Evolutionary conservation across 768 basidiomycete genomes (phyloP), one percentile per base, ranked within the genome.

Genomic region (Hypsizygus marmoreus): DNA sequence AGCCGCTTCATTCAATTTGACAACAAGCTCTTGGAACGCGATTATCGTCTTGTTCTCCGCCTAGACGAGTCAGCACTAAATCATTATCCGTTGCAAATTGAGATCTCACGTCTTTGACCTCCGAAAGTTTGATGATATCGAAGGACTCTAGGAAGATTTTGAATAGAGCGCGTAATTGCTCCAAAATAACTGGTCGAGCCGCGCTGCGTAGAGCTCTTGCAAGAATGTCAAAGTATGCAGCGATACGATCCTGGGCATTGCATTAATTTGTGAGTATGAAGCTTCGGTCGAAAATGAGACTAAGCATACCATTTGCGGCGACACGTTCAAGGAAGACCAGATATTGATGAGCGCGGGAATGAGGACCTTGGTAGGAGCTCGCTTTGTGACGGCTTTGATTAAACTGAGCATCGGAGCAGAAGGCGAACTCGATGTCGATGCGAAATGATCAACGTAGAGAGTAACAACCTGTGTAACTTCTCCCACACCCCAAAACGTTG

Each of bases 1-100:
- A 0, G 86, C 78, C 0, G 82, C 81, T 56, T 98, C 97, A 59
- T 95, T 97, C 42, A 99, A 73, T 66, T 97, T 97, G 43, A 91
- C 81, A 9, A 94, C 89, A 7, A 97, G 71, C 63, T 95, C 91
- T 9, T 86, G 75, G 76, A 97, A 97, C 0, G 94, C 86, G 1
- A 76, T 62, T 45, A 90, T 80, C 8, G 81, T 69, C 32, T 65
- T 62, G 6, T 61, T 54, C 62, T 84, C 78, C n/a, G 75, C 71
- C 85, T 88, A 45, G 2, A 14, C 17, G 19, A 12, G 40, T 45
- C 24, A 49, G 36, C 29, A 37, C 19, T 14, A 23, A 34, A 31
- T 28, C 19, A 22, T 5, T 6, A 10, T 23, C 12, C 11, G 10
- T 32, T 13, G 33, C 17, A 35, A 17, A 35, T 30, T 3, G n/a